Conservation (phyloP, 495 filamentous ascomycete genomes). For the Pseudevernia furfuracea region DNA sequence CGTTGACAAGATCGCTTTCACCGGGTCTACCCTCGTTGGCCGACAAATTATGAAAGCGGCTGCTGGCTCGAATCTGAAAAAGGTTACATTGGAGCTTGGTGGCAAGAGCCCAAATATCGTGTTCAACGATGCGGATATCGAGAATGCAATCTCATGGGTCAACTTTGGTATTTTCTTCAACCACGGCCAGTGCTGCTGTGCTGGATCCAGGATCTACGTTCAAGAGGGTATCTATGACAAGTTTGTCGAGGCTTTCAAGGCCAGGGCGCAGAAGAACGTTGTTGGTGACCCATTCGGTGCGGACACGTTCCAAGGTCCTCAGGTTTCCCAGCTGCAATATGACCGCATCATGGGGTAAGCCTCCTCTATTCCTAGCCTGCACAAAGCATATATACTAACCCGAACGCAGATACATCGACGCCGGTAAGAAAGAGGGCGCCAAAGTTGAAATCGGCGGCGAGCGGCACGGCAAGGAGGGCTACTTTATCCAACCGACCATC, state of each 20-base stretch:
- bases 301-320: conserved; percentile 94
- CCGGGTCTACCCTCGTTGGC: conserved; percentile 85
- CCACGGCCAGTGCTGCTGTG: conserved; percentile 98
- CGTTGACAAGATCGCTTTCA: conserved; percentile 98
- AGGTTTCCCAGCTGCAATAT: conserved; percentile 90
- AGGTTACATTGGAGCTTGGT: conserved; percentile 96
- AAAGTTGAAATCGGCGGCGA: conserved; percentile 78
- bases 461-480: conserved; percentile 83
- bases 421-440: conserved; percentile 80
- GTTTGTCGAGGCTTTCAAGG: conserved; percentile 83
- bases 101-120: conserved; percentile 98
- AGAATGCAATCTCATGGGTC: conserved; percentile 93
- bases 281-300: conserved; percentile 86
- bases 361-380: neutral
- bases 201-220: conserved; percentile 90
- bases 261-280: conserved; percentile 69
- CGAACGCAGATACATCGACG: conserved; percentile 64
- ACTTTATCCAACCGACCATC: conserved; percentile 97
- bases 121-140: conserved; percentile 91
- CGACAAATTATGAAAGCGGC: conserved; percentile 94
- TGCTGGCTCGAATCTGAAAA: conserved; percentile 92
- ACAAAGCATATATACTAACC: neutral
- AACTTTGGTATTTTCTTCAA: conserved; percentile 99
- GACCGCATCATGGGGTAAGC: conserved; percentile 85
- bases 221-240: conserved; percentile 95